These are phyloP conservation scores for Flaveria robusta DNA, from an alignment of 129 eudicot genomes.

Conservation along the genomic window DNA sequence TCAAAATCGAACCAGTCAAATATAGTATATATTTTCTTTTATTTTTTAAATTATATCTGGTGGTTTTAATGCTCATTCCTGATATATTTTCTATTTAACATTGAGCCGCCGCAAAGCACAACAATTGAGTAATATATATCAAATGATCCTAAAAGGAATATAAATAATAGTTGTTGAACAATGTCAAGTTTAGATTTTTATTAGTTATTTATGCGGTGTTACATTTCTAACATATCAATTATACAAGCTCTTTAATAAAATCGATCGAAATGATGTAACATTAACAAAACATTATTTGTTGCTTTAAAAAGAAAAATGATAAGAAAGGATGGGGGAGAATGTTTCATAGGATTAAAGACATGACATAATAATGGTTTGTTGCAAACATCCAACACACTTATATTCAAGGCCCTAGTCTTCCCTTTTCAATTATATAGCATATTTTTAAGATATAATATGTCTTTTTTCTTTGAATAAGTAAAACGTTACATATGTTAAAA, in stretches of 20 bases:
- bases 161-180: neutral
- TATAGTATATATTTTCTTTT: too few relatives aligned
- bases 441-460: neutral
- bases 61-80: too few relatives aligned
- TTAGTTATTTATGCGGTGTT: neutral
- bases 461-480: neutral
- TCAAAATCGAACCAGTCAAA: too few relatives aligned
- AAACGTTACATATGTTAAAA: neutral
- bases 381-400: constrained; percentile 16
- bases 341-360: neutral
- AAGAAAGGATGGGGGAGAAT: constrained; percentile 12
- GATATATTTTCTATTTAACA: too few relatives aligned
- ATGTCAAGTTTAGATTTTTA: neutral
- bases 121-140: neutral
- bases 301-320: constrained; percentile 8
- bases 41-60: too few relatives aligned
- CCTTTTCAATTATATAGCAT: constrained; percentile 11
- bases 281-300: constrained; percentile 3
- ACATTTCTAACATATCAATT: neutral
- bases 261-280: constrained; percentile 14
- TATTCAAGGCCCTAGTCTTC: constrained; percentile 1
- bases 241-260: constrained; percentile 1
- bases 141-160: neutral
- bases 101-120: too few relatives aligned
- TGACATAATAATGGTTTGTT: constrained; percentile 12